phyloP scores from a whole-genome alignment of 2,329 filamentous ascomycete genomes.

The Tolypocladium tropicale region DNA sequence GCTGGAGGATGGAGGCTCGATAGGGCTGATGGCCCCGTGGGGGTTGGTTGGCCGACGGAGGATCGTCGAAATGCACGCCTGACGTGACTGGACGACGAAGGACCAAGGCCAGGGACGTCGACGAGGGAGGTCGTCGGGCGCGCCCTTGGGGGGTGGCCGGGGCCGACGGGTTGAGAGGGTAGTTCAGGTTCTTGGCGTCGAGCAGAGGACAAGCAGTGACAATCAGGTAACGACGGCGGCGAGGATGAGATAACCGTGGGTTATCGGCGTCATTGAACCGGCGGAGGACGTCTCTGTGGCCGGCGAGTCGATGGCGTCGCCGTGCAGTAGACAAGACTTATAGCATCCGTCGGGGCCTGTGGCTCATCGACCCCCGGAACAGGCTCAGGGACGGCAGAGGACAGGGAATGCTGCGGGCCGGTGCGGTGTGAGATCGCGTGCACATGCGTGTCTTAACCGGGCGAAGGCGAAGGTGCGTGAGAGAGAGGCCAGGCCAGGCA shows the following conservation, averaged over 20 bases:
- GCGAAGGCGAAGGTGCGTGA: slow-evolving; percentile 2
- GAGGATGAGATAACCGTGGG: slow-evolving; percentile 46
- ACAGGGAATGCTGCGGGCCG: neutral
- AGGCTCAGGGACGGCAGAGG: neutral
- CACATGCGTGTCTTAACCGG: slow-evolving; percentile 6
- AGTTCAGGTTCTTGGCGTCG: neutral
- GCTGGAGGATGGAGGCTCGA: neutral
- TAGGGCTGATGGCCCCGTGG: neutral
- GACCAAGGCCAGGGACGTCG: neutral
- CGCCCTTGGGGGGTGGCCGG: neutral
- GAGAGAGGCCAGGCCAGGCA: slow-evolving; percentile 4
- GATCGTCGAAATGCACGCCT: neutral
- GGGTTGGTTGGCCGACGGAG: neutral
- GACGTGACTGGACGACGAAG: neutral
- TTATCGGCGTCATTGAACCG: slow-evolving; percentile 45
- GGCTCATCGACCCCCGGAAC: neutral
- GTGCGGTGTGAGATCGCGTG: slow-evolving; percentile 1
- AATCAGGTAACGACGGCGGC: slow-evolving; percentile 41
- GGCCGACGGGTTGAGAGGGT: neutral
- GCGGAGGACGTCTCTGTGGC: slow-evolving; percentile 5
- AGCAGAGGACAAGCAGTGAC: neutral
- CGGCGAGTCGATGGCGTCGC: neutral
- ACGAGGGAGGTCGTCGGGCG: neutral
- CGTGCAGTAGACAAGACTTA: neutral
- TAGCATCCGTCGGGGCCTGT: neutral